phyloP scores from a whole-genome alignment of 2,329 filamentous ascomycete genomes.

The Alternaria rosae region DNA sequence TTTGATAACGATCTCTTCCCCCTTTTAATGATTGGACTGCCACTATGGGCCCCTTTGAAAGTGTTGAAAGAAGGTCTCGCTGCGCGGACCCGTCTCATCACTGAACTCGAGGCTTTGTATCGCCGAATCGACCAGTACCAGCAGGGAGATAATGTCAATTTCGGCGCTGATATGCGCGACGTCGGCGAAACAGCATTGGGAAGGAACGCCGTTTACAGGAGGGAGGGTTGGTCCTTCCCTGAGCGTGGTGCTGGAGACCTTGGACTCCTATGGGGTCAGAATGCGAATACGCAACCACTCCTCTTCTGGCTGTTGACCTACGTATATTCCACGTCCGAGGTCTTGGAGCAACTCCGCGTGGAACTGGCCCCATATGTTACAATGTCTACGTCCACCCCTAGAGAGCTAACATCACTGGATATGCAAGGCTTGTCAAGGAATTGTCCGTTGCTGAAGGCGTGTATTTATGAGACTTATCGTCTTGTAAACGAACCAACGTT shows the following conservation, averaged over 20 bases:
- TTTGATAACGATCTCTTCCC: constrained; percentile 60
- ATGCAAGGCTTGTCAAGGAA: constrained; percentile 10
- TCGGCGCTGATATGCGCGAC: constrained; percentile 47
- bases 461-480: constrained; percentile 19
- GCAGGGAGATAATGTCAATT: constrained; percentile 36
- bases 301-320: constrained; percentile 47
- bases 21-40: constrained; percentile 59
- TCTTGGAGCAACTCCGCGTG: background rate
- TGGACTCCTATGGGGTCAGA: constrained; percentile 63
- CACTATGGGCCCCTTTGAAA: constrained; percentile 61
- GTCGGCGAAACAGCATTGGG: constrained; percentile 44
- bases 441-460: background rate
- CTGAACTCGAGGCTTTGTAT: constrained; percentile 39
- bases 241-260: constrained; percentile 41
- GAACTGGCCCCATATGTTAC: background rate
- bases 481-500: constrained; percentile 31
- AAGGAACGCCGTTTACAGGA: constrained; percentile 41
- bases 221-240: constrained; percentile 27
- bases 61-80: constrained; percentile 57
- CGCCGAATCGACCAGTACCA: constrained; percentile 26
- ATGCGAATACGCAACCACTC: constrained; percentile 59
- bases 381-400: background rate
- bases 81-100: constrained; percentile 37
- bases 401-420: background rate
- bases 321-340: background rate